Percentiles rank a stretch among this genome's conserved stretches.
phyloP scores from a whole-genome alignment of 257 asterid genomes.

The Solanum peruvianum region DNA sequence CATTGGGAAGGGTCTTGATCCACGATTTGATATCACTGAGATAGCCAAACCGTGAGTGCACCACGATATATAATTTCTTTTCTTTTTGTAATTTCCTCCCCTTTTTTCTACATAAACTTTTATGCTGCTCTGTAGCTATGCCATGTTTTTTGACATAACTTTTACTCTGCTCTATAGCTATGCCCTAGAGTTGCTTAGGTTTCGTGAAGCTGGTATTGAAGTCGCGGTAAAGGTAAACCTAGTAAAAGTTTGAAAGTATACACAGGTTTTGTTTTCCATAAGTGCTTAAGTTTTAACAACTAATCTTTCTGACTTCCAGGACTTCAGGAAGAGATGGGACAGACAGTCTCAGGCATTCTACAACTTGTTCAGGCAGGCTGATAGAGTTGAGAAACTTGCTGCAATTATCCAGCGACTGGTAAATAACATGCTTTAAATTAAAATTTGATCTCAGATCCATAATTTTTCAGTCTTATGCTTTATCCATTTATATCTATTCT shows the following conservation, averaged over 20 bases:
- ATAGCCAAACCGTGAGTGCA: slow-evolving; percentile 89
- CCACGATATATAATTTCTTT: not conserved
- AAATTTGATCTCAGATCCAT: not conserved
- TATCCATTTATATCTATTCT: not conserved
- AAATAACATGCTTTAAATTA: not conserved
- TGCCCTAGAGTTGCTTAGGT: slow-evolving; percentile 82
- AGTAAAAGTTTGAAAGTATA: not conserved
- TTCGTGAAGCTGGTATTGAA: slow-evolving; percentile 96
- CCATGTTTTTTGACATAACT: not conserved
- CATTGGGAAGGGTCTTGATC: slow-evolving; percentile 96
- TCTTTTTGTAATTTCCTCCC: not conserved
- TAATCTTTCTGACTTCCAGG: slow-evolving; percentile 35
- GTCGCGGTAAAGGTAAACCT: slow-evolving; percentile 56
- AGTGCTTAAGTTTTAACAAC: not conserved
- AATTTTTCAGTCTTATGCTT: not conserved
- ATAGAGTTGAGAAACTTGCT: slow-evolving; percentile 89
- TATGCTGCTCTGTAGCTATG: slow-evolving; percentile 40
- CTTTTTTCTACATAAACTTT: not conserved
- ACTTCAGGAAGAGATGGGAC: slow-evolving; percentile 81
- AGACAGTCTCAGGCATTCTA: slow-evolving; percentile 80
- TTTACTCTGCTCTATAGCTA: slow-evolving; percentile 33
- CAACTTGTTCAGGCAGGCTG: slow-evolving; percentile 95
- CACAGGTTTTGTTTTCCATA: not conserved
- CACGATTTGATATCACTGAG: slow-evolving; percentile 97
- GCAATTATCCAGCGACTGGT: slow-evolving; percentile 79